phyloP scores from a whole-genome alignment of 2,329 filamentous ascomycete species.

The Triangularia setosa region DNA sequence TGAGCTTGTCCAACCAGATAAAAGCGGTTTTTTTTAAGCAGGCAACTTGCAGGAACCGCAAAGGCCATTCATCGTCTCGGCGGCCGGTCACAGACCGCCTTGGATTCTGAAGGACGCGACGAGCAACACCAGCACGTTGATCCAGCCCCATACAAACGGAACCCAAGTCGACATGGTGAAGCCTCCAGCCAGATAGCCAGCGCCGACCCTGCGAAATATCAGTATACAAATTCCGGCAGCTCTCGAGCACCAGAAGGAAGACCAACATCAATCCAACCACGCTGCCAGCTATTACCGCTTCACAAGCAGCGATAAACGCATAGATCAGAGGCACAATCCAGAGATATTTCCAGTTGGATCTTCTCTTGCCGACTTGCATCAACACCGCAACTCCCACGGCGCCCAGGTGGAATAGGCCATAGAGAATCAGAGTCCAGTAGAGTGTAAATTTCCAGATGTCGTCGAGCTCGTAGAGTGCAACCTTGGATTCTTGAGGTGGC shows the following conservation, averaged over 20 bases:
- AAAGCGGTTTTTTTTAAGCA: not conserved
- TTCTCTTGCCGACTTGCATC: constrained; percentile 61
- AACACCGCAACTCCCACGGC: constrained; percentile 68
- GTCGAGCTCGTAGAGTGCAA: constrained; percentile 65
- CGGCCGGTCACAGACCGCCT: constrained; percentile 61
- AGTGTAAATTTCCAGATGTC: constrained; percentile 88
- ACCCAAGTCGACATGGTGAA: constrained; percentile 95
- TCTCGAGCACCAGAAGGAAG: not conserved
- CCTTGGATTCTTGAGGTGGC: constrained; percentile 50
- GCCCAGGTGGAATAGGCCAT: constrained; percentile 68
- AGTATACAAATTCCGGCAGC: not conserved
- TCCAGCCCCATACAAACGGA: constrained; percentile 80
- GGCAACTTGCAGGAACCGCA: not conserved
- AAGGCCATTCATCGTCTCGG: constrained; percentile 2
- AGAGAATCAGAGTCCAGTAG: constrained; percentile 80
- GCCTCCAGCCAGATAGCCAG: constrained; percentile 75
- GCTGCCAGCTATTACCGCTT: constrained; percentile 76
- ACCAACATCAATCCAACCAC: constrained; percentile 75
- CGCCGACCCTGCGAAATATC: constrained; percentile 58
- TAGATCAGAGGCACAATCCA: constrained; percentile 73
- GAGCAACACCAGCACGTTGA: constrained; percentile 78
- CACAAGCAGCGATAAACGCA: constrained; percentile 64
- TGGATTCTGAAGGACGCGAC: constrained; percentile 91
- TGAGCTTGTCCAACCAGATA: not conserved
- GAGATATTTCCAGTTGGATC: constrained; percentile 55